Evolutionary conservation across 108 stramenopile species (phyloP), one percentile per base, ranked within the genome.

Genomic region (Nitzschia putrida): DNA sequence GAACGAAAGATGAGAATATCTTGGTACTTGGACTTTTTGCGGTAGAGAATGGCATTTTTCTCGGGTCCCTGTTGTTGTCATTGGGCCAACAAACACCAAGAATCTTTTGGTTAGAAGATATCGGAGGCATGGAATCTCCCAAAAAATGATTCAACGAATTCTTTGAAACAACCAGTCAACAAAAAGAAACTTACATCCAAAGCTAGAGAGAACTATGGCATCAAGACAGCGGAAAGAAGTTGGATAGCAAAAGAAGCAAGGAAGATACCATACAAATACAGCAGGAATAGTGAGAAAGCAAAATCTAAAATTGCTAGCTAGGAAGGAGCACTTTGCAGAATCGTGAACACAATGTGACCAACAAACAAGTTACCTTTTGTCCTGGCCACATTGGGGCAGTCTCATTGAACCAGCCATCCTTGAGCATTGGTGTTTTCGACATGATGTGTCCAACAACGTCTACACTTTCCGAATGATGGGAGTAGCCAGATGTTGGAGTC

Each of bases 371-470:
- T 18, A 49, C 47, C 47, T 49, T 72, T 70, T 90, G 85, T 45
- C 91, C 92, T 23, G 92, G 86, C 92, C 92, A 95, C 76, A 93
- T 87, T 25, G 79, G 60, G 64, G 92, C 89, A 3, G 69, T 73
- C 74, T 96, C 93, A 6, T 81, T 72, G 81, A 96, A 96, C 95
- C 95, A 96, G n/a, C 90, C 90, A 70, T 84, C 41, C 24, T 69
- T 16, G 14, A 72, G 69, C 47, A 49, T 49, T 16, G 47, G 47
- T 49, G 18, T 49, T 49, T 49, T 18, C 18, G n/a, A 49, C 47
- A 18, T 49, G 14, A 49, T 49, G 47, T 16, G 47, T 49, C 29
- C 29, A 34, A 34, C 29, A 34, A 34, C 29, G 29, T 34, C 29
- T 34, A 34, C 29, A 34, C 29, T 34, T 34, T 34, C 29, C 29